A percentile compares a stretch with the other conserved stretches of the same genome.
phyloP scores from a whole-genome alignment of 2,329 filamentous ascomycete genomes.

The Colletotrichum scovillei region DNA sequence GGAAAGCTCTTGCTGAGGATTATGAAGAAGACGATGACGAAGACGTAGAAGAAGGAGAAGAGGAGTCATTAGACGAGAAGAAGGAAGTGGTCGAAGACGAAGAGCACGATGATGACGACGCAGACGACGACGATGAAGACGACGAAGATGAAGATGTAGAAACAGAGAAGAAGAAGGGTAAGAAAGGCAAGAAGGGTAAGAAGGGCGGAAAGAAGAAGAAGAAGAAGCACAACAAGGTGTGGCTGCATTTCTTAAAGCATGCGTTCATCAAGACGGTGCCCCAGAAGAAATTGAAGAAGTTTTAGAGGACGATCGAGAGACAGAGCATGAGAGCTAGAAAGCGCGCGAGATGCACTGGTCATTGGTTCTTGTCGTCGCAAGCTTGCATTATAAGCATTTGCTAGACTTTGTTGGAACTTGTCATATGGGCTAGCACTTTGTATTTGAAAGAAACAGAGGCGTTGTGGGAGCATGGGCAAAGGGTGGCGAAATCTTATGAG shows the following conservation, averaged over 20 bases:
- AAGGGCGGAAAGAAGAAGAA: conserved; percentile 56
- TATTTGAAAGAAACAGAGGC: conserved; percentile 7
- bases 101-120: conserved; percentile 44
- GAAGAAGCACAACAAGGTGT: conserved; percentile 72
- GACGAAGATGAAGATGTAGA: conserved; percentile 45
- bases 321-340: neutral
- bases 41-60: conserved; percentile 8
- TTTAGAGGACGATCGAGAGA: conserved; percentile 35
- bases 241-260: conserved; percentile 80
- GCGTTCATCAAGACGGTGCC: conserved; percentile 83
- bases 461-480: conserved; percentile 15
- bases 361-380: neutral
- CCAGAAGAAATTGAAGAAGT: conserved; percentile 70
- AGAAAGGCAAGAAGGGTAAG: conserved; percentile 53
- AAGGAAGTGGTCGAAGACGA: conserved; percentile 42
- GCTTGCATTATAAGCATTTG: neutral
- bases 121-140: conserved; percentile 39
- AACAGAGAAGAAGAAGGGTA: conserved; percentile 58
- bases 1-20: conserved; percentile 39
- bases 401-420: neutral
- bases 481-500: conserved; percentile 11
- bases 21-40: conserved; percentile 40
- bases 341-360: neutral
- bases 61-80: conserved; percentile 39
- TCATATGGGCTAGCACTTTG: neutral